phyloP scores from a whole-genome alignment of 2,329 filamentous ascomycete genomes.

The Pyrenochaeta sp. region DNA sequence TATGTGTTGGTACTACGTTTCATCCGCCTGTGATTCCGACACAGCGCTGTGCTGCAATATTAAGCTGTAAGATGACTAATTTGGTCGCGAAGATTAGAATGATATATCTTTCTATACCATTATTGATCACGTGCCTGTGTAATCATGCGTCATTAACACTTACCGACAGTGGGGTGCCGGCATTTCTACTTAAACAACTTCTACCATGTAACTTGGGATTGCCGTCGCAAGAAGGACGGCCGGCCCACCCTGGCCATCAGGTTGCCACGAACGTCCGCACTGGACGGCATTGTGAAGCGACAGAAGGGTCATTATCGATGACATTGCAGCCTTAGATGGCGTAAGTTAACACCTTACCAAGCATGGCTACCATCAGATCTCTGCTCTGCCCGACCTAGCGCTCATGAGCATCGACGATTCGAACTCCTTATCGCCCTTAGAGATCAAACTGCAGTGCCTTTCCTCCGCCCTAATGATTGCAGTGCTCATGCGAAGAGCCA shows the following conservation, averaged over 20 bases:
- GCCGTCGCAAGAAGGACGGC: slow-evolving; percentile 4
- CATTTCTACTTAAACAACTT: neutral
- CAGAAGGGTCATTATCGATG: slow-evolving; percentile 12
- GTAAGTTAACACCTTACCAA: slow-evolving; percentile 15
- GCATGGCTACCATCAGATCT: slow-evolving; percentile 17
- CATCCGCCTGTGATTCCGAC: neutral
- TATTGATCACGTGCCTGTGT: neutral
- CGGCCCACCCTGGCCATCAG: slow-evolving; percentile 5
- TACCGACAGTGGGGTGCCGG: neutral
- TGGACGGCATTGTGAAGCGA: slow-evolving; percentile 14
- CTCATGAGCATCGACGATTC: slow-evolving; percentile 15
- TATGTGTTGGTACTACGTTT: neutral
- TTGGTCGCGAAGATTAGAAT: neutral
- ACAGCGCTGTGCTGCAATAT: neutral
- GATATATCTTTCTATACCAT: neutral
- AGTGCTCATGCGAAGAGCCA: slow-evolving; percentile 19
- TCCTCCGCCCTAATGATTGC: slow-evolving; percentile 16
- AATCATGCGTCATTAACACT: neutral
- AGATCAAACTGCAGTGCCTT: slow-evolving; percentile 18
- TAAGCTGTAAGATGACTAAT: neutral
- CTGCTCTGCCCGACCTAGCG: slow-evolving; percentile 16
- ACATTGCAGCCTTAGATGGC: slow-evolving; percentile 18
- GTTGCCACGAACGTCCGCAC: slow-evolving; percentile 13
- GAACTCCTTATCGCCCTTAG: slow-evolving; percentile 17
- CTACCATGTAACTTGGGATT: neutral